A percentile compares a stretch with the other conserved stretches of the same genome.
Conservation (phyloP, 176 grass and related monocot species). For the Poa pratensis region DNA sequence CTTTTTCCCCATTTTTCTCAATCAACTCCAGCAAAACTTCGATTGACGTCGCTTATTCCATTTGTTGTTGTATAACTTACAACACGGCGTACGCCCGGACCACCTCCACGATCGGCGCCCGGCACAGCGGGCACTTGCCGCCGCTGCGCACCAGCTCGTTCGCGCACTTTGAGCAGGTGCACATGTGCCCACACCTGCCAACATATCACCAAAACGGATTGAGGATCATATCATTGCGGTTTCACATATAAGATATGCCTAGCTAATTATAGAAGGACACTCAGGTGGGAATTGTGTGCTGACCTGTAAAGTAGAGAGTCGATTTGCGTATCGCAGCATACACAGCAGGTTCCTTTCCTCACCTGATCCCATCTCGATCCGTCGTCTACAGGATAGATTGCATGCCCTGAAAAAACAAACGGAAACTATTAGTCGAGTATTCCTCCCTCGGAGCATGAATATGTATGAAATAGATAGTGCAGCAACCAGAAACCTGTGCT, state of each 20-base stretch:
- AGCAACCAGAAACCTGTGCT: not conserved
- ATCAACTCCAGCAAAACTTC: constrained; percentile 56
- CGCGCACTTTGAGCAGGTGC: constrained; percentile 96
- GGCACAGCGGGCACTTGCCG: constrained; percentile 93
- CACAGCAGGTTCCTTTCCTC: constrained; percentile 87
- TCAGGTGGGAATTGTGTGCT: not conserved
- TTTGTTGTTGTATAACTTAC: constrained; percentile 42
- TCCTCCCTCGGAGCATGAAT: not conserved
- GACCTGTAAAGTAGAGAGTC: constrained; percentile 97
- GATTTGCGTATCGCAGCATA: constrained; percentile 92
- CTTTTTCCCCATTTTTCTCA: not conserved
- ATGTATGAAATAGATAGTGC: not conserved
- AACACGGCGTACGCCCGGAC: constrained; percentile 85
- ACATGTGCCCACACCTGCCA: constrained; percentile 97
- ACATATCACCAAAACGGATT: not conserved
- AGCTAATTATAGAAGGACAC: not conserved
- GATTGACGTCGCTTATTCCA: constrained; percentile 43
- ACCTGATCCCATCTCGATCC: constrained; percentile 96
- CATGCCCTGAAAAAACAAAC: constrained; percentile 47
- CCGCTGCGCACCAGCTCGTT: constrained; percentile 82
- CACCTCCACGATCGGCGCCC: constrained; percentile 89
- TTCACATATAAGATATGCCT: not conserved
- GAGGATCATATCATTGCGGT: not conserved
- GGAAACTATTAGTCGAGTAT: not conserved
- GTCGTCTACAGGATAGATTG: constrained; percentile 58